Conservation (phyloP, 1,139 yeast species). For the Hyphopichia pseudoburtonii region DNA sequence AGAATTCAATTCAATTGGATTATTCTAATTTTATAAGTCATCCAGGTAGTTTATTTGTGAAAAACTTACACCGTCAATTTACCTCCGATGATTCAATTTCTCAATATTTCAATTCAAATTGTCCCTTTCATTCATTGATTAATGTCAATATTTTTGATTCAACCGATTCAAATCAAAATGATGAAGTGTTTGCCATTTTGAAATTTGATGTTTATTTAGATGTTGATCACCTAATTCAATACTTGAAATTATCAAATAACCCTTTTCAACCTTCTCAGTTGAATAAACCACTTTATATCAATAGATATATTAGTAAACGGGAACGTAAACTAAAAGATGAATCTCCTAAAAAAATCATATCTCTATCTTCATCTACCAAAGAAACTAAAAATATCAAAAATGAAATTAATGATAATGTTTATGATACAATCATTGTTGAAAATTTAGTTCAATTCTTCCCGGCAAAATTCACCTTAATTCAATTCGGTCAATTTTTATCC, state of each 20-base stretch:
- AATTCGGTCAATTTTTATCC: conserved; percentile 23
- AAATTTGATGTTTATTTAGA: conserved; percentile 39
- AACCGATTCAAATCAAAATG: conserved; percentile 9
- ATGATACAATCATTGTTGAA: conserved; percentile 43
- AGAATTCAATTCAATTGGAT: conserved; percentile 14
- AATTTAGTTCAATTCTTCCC: conserved; percentile 38
- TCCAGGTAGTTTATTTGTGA: conserved; percentile 64
- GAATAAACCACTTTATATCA: conserved; percentile 24
- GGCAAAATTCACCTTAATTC: conserved; percentile 13
- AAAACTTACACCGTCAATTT: conserved; percentile 35
- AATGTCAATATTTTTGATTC: conserved; percentile 29
- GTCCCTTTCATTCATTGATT: conserved; percentile 25
- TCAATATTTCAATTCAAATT: conserved; percentile 23
- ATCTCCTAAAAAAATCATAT: conserved; percentile 1
- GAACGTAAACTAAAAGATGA: conserved; percentile 20
- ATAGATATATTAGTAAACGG: conserved; percentile 28
- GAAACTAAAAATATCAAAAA: conserved; percentile 4
- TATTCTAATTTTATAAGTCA: conserved; percentile 53
- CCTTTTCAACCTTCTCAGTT: conserved; percentile 34
- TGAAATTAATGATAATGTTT: conserved; percentile 21
- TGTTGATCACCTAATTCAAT: conserved; percentile 30
- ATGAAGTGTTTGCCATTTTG: conserved; percentile 32
- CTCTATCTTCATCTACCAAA: neutral
- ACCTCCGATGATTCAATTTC: conserved; percentile 11
- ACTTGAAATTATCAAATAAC: conserved; percentile 21